Base-by-base conservation (phyloP, 1,139 yeast genomes). In the Sugiyamaella neomexicana region DNA sequence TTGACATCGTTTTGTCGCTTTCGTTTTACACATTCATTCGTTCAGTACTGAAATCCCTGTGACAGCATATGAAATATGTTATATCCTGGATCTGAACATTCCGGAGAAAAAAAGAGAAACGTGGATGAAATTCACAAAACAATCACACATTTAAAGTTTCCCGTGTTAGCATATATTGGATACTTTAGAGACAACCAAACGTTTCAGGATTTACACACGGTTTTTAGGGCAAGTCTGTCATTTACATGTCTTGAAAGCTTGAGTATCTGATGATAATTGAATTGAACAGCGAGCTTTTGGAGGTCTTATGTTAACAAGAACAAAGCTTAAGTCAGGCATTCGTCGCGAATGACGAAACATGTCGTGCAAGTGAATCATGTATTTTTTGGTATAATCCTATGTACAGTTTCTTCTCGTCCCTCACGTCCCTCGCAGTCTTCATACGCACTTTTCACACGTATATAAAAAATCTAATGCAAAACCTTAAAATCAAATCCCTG, bases 391-490 rank as follows among this genome's bases (percentile, higher is more conserved):
- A 29, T 29, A 36, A 12, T 36, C 39, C 16, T 36, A 36, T 36
- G 16, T 36, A 36, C 39, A 36, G 13, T 29, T 9, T 29, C 8
- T 29, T 27, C 31, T 27, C 31, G n/a, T n/a, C 9, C 31, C 5
- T 27, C 31, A 6, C n/a, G 10, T 29, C 34, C 34, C n/a, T 29
- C n/a, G 10, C 7, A 3, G n/a, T 12, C 34, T 29, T 29, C 34
- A 7, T 12, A 29, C 34, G 34, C 31, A 12, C 5, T 29, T 12
- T 34, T 25, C 27, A 25, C 34, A 15, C 34, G 37, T 15, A 27
- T 36, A 31, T 4, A 29, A 40, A 32, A 42, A 31, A 45, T 12
- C 31, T 20, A 36, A 51, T 45, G 40, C 55, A 50, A 31, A 16
- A 15, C n/a, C 25, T 15, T 16, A 16, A 17, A 38, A n/a, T 9